Conservation (phyloP, 2,329 filamentous ascomycete species). For the Monilinia fructicola region DNA sequence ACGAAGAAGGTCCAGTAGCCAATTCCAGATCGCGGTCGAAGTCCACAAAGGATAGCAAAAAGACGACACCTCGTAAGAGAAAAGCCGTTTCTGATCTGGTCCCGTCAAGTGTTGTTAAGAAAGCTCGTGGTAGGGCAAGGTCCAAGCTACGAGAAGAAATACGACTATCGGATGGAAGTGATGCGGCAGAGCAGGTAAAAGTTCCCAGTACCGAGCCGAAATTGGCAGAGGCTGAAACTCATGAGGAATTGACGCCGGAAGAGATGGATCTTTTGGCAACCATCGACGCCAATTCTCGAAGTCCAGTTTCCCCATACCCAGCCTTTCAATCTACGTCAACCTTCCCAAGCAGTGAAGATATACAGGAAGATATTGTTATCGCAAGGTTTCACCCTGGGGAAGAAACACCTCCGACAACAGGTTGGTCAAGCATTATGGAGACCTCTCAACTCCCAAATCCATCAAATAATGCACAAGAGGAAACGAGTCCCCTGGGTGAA, state of each 20-base stretch:
- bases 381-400: slow-evolving; percentile 35
- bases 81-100: slow-evolving; percentile 7
- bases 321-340: slow-evolving; percentile 31
- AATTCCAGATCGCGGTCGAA: slow-evolving; percentile 37
- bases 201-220: slow-evolving; percentile 28
- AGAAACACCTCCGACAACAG: slow-evolving; percentile 32
- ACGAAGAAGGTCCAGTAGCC: slow-evolving; percentile 31
- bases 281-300: slow-evolving; percentile 16
- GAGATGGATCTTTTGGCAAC: slow-evolving; percentile 20
- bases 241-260: slow-evolving; percentile 23
- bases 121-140: slow-evolving; percentile 23
- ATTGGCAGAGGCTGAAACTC: slow-evolving; percentile 25
- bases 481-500: not conserved
- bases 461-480: slow-evolving; percentile 1
- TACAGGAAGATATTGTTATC: slow-evolving; percentile 32
- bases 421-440: slow-evolving; percentile 37
- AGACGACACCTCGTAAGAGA: slow-evolving; percentile 27
- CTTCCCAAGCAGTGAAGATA: slow-evolving; percentile 22
- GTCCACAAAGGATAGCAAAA: slow-evolving; percentile 33
- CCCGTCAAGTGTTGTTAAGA: slow-evolving; percentile 19
- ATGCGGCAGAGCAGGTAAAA: slow-evolving; percentile 30
- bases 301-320: slow-evolving; percentile 28
- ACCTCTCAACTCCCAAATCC: slow-evolving; percentile 17
- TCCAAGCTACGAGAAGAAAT: slow-evolving; percentile 22
- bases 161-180: slow-evolving; percentile 29